A percentile compares a stretch with the other conserved stretches of the same genome.
Conservation (phyloP, 2,329 filamentous ascomycete genomes). For the Rosellinia necatrix region DNA sequence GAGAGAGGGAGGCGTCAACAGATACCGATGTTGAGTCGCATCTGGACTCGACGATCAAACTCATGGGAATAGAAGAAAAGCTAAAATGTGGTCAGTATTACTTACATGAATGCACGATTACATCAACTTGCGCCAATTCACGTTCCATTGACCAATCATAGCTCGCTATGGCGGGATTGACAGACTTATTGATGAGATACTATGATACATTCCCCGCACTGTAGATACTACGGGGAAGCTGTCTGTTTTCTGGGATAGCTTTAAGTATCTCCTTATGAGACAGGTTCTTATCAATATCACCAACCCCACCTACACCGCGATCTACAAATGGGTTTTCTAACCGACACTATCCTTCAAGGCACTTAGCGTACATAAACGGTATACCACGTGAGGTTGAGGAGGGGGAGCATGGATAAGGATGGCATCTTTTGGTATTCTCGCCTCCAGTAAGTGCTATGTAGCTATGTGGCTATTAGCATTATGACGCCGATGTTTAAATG, state of each 20-base stretch:
- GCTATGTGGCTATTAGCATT: too few species aligned
- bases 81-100: neutral
- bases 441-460: too few species aligned
- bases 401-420: too few species aligned
- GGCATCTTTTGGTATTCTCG: too few species aligned
- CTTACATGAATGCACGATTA: conserved; percentile 6
- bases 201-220: neutral
- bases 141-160: conserved; percentile 19
- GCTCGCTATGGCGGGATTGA: neutral
- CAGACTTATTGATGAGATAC: neutral
- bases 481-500: too few species aligned
- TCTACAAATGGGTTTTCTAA: neutral
- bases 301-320: neutral
- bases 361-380: too few species aligned
- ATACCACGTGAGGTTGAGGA: too few species aligned
- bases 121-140: conserved; percentile 9
- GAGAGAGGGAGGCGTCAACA: conserved; percentile 2
- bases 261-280: conserved; percentile 12
- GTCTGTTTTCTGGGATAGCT: neutral
- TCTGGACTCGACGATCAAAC: conserved; percentile 4
- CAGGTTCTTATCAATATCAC: neutral
- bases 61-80: conserved; percentile 5
- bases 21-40: conserved; percentile 6
- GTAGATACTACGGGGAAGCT: neutral
- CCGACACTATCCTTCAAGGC: too few species aligned